Conservation (phyloP, 176 grass and related monocot species). For the Metroxylon sagu region DNA sequence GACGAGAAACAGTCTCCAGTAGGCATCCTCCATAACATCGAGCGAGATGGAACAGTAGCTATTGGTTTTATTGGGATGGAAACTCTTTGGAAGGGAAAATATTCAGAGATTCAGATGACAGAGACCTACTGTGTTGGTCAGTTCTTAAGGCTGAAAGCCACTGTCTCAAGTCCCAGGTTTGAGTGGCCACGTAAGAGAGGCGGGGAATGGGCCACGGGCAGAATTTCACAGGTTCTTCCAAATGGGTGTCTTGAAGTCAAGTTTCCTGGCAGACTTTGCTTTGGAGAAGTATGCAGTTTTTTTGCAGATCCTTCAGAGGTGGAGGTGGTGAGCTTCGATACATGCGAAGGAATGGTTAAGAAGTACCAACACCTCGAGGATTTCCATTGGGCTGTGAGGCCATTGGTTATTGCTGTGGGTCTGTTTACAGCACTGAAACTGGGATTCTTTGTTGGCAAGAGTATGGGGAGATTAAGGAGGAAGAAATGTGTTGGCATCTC, state of each 20-base stretch:
- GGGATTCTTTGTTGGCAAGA: constrained; percentile 54
- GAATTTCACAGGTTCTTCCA: constrained; percentile 54
- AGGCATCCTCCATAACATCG: constrained; percentile 76
- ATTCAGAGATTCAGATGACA: constrained; percentile 77
- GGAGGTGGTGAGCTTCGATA: constrained; percentile 68
- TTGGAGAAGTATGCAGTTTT: constrained; percentile 43
- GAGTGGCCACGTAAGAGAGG: constrained; percentile 77
- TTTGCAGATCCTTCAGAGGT: constrained; percentile 86
- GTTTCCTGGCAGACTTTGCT: constrained; percentile 72
- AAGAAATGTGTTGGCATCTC: constrained; percentile 41
- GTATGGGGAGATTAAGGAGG: constrained; percentile 34
- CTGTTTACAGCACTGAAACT: constrained; percentile 63
- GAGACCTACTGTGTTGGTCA: constrained; percentile 69
- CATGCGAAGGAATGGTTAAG: constrained; percentile 65
- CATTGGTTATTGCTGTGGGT: constrained; percentile 62
- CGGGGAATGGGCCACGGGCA: constrained; percentile 45
- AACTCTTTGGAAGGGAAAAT: constrained; percentile 57
- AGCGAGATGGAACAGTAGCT: constrained; percentile 39
- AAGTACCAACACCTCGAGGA: constrained; percentile 93
- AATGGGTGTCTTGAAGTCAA: constrained; percentile 72
- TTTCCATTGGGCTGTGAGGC: constrained; percentile 87
- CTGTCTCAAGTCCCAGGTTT: constrained; percentile 38
- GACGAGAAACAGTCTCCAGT: constrained; percentile 51
- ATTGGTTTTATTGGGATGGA: constrained; percentile 82
- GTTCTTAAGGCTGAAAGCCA: constrained; percentile 68